Conservation (phyloP, 73 alveolate genomes). For the Paramecium primaurelia region DNA sequence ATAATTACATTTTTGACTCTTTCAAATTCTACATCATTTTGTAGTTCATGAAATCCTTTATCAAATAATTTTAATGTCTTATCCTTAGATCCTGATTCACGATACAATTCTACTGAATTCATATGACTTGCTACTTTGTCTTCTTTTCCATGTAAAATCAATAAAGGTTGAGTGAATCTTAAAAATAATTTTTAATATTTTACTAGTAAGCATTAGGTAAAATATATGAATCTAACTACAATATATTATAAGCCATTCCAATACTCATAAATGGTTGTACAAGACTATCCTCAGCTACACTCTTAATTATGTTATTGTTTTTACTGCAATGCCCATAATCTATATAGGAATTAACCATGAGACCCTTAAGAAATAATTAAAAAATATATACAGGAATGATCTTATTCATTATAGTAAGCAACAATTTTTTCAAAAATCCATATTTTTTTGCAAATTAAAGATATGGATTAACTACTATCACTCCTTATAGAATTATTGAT, state of each 20-base stretch:
- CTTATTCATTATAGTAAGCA: not conserved
- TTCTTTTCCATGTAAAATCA: conserved; percentile 37
- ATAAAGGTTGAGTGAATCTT: not conserved
- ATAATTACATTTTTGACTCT: not conserved
- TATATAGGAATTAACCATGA: conserved; percentile 27
- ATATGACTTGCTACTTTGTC: conserved; percentile 39
- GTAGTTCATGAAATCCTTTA: conserved; percentile 26
- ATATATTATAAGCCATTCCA: conserved; percentile 28
- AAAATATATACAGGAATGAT: not conserved
- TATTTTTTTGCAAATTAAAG: not conserved
- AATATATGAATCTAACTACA: not conserved
- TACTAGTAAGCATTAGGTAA: conserved; percentile 13
- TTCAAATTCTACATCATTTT: conserved; percentile 37
- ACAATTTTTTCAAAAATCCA: not conserved
- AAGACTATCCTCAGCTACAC: conserved; percentile 15
- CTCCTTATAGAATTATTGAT: not conserved
- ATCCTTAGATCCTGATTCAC: not conserved
- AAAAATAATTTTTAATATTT: not conserved
- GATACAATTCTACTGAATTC: conserved; percentile 38
- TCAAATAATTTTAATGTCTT: conserved; percentile 32
- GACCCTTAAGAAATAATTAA: not conserved
- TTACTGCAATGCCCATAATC: conserved; percentile 39
- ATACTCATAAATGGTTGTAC: conserved; percentile 2
- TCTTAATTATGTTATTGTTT: not conserved
- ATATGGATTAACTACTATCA: conserved; percentile 20